These are phyloP conservation scores for Hebeloma cylindrosporum DNA, from an alignment of 768 basidiomycete species.

Conservation along the genomic window DNA sequence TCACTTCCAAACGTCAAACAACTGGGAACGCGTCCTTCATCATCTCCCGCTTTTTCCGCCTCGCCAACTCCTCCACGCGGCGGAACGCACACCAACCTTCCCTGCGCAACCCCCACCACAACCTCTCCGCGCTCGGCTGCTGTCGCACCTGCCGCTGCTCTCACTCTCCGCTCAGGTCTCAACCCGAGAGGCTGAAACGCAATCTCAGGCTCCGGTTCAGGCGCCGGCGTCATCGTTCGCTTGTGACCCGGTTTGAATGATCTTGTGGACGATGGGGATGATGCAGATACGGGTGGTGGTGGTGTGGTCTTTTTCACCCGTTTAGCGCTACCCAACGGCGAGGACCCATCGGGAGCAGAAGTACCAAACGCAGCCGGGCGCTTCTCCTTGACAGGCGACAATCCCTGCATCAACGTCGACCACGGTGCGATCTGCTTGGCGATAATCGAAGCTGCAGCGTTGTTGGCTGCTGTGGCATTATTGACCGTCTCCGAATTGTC, in stretches of 20 bases:
- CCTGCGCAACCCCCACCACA: too few species aligned
- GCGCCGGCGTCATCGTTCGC: constrained; percentile 56
- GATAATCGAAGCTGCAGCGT: constrained; percentile 24
- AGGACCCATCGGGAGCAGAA: neutral
- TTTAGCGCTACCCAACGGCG: too few species aligned
- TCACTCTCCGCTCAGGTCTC: constrained; percentile 47
- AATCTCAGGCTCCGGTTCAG: constrained; percentile 55
- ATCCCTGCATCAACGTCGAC: constrained; percentile 40
- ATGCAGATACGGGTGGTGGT: constrained; percentile 12
- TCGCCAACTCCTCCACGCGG: too few species aligned
- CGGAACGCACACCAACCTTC: constrained; percentile 18
- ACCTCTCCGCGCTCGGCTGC: too few species aligned
- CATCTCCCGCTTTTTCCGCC: too few species aligned
- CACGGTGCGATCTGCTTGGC: constrained; percentile 67
- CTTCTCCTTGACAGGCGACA: constrained; percentile 30
- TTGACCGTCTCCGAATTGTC: constrained; percentile 7
- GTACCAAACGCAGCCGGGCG: constrained; percentile 3
- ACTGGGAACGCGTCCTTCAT: too few species aligned
- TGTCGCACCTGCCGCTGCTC: too few species aligned
- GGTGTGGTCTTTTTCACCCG: too few species aligned
- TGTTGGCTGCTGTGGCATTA: neutral
- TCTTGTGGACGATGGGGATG: neutral
- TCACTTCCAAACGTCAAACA: too few species aligned
- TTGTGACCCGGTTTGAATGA: constrained; percentile 45
- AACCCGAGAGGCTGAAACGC: constrained; percentile 66